Percentiles rank a stretch among this genome's conserved stretches.
Conservation (phyloP, 2,329 filamentous ascomycete genomes). For the Cryphonectria radicalis region DNA sequence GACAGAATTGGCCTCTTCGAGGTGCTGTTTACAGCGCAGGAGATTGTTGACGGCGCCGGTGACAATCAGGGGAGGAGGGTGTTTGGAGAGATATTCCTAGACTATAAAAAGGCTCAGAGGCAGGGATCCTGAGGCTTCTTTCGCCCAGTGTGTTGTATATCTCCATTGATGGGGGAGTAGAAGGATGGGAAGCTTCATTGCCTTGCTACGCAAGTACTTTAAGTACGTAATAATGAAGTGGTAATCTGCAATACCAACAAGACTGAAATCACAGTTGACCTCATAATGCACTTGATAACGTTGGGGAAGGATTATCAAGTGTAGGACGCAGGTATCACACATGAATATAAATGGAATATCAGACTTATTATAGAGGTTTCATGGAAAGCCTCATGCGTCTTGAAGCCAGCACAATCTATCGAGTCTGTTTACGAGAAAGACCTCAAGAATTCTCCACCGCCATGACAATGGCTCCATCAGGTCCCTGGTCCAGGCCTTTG, state of each 20-base stretch:
- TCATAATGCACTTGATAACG: too few relatives aligned
- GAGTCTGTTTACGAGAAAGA: too few relatives aligned
- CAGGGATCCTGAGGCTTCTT: neutral
- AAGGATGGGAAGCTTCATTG: neutral
- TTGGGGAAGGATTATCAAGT: too few relatives aligned
- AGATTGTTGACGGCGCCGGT: constrained; percentile 33
- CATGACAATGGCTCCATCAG: constrained; percentile 13
- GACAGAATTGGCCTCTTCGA: constrained; percentile 36
- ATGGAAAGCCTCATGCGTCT: too few relatives aligned
- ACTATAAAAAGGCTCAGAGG: constrained; percentile 29
- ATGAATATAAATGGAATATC: neutral
- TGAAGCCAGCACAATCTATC: too few relatives aligned
- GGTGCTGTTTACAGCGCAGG: constrained; percentile 34
- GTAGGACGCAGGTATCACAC: neutral
- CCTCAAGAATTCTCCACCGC: constrained; percentile 28
- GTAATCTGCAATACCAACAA: too few relatives aligned
- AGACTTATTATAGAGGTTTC: neutral
- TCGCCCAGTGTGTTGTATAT: neutral
- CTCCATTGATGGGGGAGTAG: neutral
- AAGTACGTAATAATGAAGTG: neutral
- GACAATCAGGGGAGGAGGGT: constrained; percentile 34
- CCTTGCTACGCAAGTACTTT: neutral
- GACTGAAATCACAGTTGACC: too few relatives aligned
- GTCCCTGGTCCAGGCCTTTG: constrained; percentile 21
- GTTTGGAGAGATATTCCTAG: constrained; percentile 33